phyloP scores from a whole-genome alignment of 2,329 filamentous ascomycete genomes.

The Pyrenophora graminea region DNA sequence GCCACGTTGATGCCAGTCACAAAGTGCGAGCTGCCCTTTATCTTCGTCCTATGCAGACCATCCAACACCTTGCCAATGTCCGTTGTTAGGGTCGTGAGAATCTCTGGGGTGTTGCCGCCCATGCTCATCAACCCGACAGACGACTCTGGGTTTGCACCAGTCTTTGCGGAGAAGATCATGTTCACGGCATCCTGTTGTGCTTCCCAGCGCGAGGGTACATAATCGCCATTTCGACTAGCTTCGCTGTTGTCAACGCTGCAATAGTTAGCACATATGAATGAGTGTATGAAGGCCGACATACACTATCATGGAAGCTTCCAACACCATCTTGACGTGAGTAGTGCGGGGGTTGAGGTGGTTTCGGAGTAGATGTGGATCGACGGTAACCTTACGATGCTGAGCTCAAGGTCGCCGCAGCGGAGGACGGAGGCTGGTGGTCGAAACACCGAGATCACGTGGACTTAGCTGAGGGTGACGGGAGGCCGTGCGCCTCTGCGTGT shows the following conservation, averaged over 20 bases:
- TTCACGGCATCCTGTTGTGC: conserved; percentile 94
- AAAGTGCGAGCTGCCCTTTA: conserved; percentile 84
- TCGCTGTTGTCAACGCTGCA: conserved; percentile 94
- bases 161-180: conserved; percentile 94
- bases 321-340: conserved; percentile 73
- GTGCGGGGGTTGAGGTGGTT: conserved; percentile 5
- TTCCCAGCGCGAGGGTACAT: conserved; percentile 88
- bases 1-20: conserved; percentile 95
- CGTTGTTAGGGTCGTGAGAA: conserved; percentile 92
- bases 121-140: conserved; percentile 98
- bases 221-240: conserved; percentile 95
- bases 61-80: conserved; percentile 96
- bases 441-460: conserved; percentile 12
- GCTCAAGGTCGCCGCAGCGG: conserved; percentile 26
- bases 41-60: conserved; percentile 79
- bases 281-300: conserved; percentile 37
- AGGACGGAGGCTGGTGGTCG: conserved; percentile 23
- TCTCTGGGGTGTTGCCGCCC: conserved; percentile 96
- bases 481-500: conserved; percentile 4
- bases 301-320: conserved; percentile 99
- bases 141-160: conserved; percentile 92
- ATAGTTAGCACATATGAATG: conserved; percentile 24
- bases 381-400: conserved; percentile 23
- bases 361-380: conserved; percentile 17
- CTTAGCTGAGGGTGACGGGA: background rate